Evolutionary conservation across 176 grass and related monocot genomes (phyloP).

Genomic region (Raddia guianensis): DNA sequence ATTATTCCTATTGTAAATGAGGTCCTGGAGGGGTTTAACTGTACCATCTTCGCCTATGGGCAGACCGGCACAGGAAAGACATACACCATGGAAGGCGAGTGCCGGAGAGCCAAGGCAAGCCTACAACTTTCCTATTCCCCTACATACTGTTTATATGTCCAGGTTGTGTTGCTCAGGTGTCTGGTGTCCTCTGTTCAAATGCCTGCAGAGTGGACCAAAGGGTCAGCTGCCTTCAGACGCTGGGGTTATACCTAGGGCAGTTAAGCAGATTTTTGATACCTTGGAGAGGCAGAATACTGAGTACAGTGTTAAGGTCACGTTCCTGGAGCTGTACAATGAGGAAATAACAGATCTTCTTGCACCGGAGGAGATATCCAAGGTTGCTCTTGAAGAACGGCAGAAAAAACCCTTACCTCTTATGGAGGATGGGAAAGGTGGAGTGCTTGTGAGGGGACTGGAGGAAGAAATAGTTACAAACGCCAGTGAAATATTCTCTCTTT

Average conservation of each 20-base stretch:
- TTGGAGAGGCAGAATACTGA: constrained; percentile 92
- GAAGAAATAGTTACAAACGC: constrained; percentile 95
- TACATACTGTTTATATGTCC: background rate
- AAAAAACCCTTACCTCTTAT: constrained; percentile 90
- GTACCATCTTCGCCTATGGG: constrained; percentile 96
- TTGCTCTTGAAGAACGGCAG: constrained; percentile 71
- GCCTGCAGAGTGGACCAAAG: constrained; percentile 61
- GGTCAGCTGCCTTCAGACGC: constrained; percentile 81
- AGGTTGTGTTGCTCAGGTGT: background rate
- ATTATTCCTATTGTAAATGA: constrained; percentile 97
- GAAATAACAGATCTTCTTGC: constrained; percentile 97
- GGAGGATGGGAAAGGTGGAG: constrained; percentile 99
- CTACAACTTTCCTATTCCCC: constrained; percentile 6
- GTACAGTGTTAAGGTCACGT: constrained; percentile 98
- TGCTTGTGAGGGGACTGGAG: constrained; percentile 89
- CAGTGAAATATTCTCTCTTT: constrained; percentile 82
- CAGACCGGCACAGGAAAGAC: constrained; percentile 98
- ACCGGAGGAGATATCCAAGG: constrained; percentile 89
- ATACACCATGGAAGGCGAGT: constrained; percentile 98
- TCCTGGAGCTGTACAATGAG: constrained; percentile 95
- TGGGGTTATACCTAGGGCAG: constrained; percentile 94
- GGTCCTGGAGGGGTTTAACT: constrained; percentile 95
- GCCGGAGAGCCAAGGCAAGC: constrained; percentile 83
- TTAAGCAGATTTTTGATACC: constrained; percentile 95
- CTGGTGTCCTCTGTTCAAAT: constrained; percentile 18